phyloP scores from a whole-genome alignment of 2,329 filamentous ascomycete species.

The Colletotrichum theobromicola region DNA sequence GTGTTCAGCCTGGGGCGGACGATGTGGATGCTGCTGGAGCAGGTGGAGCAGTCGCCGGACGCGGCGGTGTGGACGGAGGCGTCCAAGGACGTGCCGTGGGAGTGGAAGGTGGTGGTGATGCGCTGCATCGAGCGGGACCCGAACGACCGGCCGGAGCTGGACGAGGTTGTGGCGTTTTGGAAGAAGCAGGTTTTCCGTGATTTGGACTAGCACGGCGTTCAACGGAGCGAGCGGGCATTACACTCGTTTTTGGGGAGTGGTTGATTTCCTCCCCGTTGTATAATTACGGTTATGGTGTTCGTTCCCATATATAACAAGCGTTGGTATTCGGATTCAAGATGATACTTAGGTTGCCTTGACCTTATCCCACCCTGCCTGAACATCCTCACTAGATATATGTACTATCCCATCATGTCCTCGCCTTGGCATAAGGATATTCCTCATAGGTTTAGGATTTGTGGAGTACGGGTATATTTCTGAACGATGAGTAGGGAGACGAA shows the following conservation, averaged over 20 bases:
- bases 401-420: no score
- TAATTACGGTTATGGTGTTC: background rate
- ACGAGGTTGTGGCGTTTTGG: conserved; percentile 21
- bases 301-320: background rate
- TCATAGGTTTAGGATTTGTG: no score
- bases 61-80: background rate
- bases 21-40: conserved; percentile 26
- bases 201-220: background rate
- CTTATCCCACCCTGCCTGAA: no score
- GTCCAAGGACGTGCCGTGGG: conserved; percentile 11
- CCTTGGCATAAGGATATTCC: no score
- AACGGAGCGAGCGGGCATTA: background rate
- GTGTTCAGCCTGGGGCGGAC: conserved; percentile 24
- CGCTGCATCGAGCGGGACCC: conserved; percentile 19
- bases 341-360: no score
- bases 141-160: conserved; percentile 14
- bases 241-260: background rate
- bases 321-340: no score
- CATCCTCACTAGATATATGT: no score
- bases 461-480: no score
- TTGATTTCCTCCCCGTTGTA: background rate
- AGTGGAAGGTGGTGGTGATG: conserved; percentile 15
- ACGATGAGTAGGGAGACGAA: no score
- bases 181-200: background rate
- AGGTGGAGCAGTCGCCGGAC: conserved; percentile 18